These are phyloP conservation scores for Fusarium sp. DNA, from an alignment of 2,329 filamentous ascomycete species.

Conservation along the genomic window DNA sequence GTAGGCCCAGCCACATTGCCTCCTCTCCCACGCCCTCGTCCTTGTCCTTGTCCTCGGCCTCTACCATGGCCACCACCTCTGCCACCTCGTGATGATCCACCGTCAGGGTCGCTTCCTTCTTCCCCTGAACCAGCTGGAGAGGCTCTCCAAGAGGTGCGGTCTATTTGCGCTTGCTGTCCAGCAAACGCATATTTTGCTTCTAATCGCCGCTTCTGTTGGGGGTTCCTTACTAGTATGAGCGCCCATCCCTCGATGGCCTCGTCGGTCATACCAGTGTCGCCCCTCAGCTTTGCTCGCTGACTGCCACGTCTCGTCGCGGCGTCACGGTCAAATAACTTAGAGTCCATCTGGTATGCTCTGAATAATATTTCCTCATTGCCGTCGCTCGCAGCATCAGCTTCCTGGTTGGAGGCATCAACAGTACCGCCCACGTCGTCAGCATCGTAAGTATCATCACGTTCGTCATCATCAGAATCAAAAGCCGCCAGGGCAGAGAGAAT, in stretches of 20 bases:
- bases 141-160: conserved; percentile 74
- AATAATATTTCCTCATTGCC: conserved; percentile 80
- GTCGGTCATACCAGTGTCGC: conserved; percentile 89
- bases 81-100: conserved; percentile 60
- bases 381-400: conserved; percentile 62
- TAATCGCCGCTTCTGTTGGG: conserved; percentile 75
- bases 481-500: conserved; percentile 89
- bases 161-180: conserved; percentile 75
- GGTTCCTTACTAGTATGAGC: conserved; percentile 83
- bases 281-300: conserved; percentile 73
- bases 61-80: conserved; percentile 62
- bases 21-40: conserved; percentile 66
- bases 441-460: conserved; percentile 97
- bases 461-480: conserved; percentile 95
- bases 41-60: conserved; percentile 52
- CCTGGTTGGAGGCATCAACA: conserved; percentile 77
- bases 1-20: conserved; percentile 74
- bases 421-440: conserved; percentile 91
- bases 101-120: conserved; percentile 68
- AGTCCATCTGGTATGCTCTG: conserved; percentile 74
- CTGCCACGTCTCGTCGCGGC: conserved; percentile 75
- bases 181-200: conserved; percentile 78
- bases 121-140: conserved; percentile 67
- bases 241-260: conserved; percentile 96
- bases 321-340: conserved; percentile 78